Conservation (phyloP, 2,329 filamentous ascomycete genomes). For the Neonectria magnoliae region DNA sequence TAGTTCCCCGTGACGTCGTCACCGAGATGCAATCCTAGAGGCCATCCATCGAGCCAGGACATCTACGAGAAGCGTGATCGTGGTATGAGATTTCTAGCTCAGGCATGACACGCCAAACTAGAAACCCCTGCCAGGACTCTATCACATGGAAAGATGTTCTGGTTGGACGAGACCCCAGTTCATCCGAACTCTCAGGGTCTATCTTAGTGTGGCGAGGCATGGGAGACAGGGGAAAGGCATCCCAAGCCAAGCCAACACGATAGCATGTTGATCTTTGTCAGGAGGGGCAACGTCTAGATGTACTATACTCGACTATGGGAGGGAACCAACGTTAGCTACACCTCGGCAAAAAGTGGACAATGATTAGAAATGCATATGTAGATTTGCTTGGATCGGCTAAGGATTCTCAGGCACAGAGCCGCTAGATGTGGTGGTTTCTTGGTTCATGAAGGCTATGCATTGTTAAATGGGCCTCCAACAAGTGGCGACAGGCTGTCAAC, state of each 20-base stretch:
- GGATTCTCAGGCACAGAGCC: neutral
- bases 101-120: neutral
- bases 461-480: neutral
- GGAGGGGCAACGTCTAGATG: neutral
- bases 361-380: too few species aligned
- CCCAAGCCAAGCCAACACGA: neutral
- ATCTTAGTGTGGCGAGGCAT: neutral
- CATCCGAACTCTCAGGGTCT: neutral
- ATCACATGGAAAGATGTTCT: neutral
- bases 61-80: slow-evolving; percentile 4
- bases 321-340: neutral
- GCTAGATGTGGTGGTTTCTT: too few species aligned
- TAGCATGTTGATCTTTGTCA: neutral
- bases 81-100: slow-evolving; percentile 13
- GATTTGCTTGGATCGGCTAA: neutral
- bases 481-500: slow-evolving; percentile 2
- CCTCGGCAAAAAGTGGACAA: neutral
- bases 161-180: neutral
- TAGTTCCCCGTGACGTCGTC: neutral
- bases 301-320: neutral
- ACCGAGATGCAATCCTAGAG: neutral
- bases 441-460: neutral
- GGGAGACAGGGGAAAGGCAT: neutral
- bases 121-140: neutral
- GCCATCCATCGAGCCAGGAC: neutral